Conservation (phyloP, 768 basidiomycete species). For the Boletus sp. region DNA sequence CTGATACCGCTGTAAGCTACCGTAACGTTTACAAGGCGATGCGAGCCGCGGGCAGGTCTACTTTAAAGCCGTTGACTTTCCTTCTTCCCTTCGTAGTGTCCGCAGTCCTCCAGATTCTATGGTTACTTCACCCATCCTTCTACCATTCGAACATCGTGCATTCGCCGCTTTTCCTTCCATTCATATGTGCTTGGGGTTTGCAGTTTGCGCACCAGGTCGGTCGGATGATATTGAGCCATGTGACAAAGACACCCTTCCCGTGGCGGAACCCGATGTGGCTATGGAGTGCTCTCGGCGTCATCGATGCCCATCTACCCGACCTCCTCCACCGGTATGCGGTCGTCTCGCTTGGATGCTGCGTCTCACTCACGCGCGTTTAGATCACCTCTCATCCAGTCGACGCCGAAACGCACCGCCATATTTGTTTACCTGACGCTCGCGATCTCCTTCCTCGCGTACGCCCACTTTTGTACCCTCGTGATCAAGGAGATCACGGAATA, state of each 20-base stretch:
- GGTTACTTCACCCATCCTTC: conserved; percentile 70
- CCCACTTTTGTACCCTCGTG: conserved; percentile 76
- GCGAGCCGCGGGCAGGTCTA: conserved; percentile 38
- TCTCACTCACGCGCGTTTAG: conserved; percentile 32
- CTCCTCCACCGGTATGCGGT: conserved; percentile 61
- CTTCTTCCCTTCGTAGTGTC: conserved; percentile 80
- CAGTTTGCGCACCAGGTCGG: conserved; percentile 90
- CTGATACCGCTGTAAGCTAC: conserved; percentile 49
- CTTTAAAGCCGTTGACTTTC: conserved; percentile 57
- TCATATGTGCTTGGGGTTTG: conserved; percentile 89
- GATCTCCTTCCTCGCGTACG: conserved; percentile 67
- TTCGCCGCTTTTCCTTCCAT: conserved; percentile 78
- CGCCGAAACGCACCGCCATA: conserved; percentile 54
- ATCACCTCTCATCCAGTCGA: conserved; percentile 72
- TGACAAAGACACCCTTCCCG: conserved; percentile 82
- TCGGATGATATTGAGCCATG: conserved; percentile 89
- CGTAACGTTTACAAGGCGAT: conserved; percentile 72
- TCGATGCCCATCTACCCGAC: conserved; percentile 79
- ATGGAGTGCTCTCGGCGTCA: conserved; percentile 69
- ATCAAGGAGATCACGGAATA: conserved; percentile 86
- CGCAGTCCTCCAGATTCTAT: conserved; percentile 67
- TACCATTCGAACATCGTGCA: conserved; percentile 66
- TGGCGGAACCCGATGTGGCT: conserved; percentile 86
- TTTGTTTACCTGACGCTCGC: conserved; percentile 72
- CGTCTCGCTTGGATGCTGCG: conserved; percentile 1